Conservation (phyloP, 805 yeast genomes). For the Pichia thaimueangensis region DNA sequence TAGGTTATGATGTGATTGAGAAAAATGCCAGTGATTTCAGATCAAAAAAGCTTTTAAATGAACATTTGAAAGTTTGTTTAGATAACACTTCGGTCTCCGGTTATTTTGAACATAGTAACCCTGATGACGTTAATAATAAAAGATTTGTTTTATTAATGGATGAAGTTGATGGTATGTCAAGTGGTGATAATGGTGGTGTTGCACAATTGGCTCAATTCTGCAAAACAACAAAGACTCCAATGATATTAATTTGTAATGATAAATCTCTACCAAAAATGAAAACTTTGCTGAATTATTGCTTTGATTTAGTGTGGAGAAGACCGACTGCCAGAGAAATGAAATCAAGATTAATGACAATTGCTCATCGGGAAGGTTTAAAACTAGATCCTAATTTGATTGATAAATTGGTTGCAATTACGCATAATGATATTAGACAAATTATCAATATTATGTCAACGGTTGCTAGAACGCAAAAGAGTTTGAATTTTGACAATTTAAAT, state of each 20-base stretch:
- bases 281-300: conserved; percentile 80
- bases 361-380: conserved; percentile 74
- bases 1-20: conserved; percentile 71
- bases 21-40: conserved; percentile 87
- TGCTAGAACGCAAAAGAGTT: conserved; percentile 59
- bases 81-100: conserved; percentile 82
- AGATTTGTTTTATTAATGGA: conserved; percentile 89
- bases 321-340: conserved; percentile 80
- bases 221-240: conserved; percentile 77
- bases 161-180: conserved; percentile 99
- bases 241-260: conserved; percentile 92
- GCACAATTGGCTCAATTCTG: conserved; percentile 89
- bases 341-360: conserved; percentile 84
- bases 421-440: conserved; percentile 90
- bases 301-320: conserved; percentile 79
- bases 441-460: conserved; percentile 84
- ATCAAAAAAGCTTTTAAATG: conserved; percentile 68
- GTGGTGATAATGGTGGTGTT: conserved; percentile 98
- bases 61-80: conserved; percentile 61
- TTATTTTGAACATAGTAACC: conserved; percentile 40
- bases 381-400: conserved; percentile 77
- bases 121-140: conserved; percentile 27
- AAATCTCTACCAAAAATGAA: conserved; percentile 90
- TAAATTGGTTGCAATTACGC: conserved; percentile 75
- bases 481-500: conserved; percentile 59